Evolutionary conservation across 2,329 filamentous ascomycete genomes (phyloP).

Genomic region (Ustulina deusta): DNA sequence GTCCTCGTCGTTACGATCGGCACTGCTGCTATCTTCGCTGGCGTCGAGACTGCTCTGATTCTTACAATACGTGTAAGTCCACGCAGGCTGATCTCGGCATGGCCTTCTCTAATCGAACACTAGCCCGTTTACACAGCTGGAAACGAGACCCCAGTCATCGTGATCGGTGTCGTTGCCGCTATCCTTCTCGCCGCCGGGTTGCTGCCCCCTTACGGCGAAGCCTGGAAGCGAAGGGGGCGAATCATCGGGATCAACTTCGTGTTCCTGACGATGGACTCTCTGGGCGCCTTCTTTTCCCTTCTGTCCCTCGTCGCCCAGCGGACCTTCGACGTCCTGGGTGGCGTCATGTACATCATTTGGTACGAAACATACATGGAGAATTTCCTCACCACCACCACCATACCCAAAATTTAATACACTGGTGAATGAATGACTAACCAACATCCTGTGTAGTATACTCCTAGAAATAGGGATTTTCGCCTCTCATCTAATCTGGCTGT

Average conservation of each 20-base stretch:
- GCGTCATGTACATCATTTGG: conserved; percentile 70
- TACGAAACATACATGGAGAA: conserved; percentile 57
- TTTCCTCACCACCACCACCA: no score
- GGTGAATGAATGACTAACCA: conserved; percentile 5
- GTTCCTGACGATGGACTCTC: conserved; percentile 70
- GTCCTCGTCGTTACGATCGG: conserved; percentile 56
- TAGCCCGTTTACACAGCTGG: conserved; percentile 67
- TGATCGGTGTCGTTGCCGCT: conserved; percentile 69
- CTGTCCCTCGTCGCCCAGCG: conserved; percentile 72
- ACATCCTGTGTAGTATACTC: conserved; percentile 56
- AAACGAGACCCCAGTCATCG: conserved; percentile 63
- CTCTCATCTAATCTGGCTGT: conserved; percentile 69
- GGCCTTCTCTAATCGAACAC: conserved; percentile 18
- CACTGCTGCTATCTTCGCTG: conserved; percentile 60
- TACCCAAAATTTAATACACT: no score
- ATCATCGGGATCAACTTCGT: conserved; percentile 71
- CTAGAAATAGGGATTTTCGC: conserved; percentile 71
- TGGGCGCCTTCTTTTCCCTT: conserved; percentile 72
- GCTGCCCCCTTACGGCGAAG: conserved; percentile 70
- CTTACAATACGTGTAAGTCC: conserved; percentile 64
- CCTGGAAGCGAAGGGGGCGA: conserved; percentile 70
- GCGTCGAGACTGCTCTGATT: conserved; percentile 67
- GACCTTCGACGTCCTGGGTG: conserved; percentile 71
- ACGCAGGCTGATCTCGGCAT: neutral
- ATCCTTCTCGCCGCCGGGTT: conserved; percentile 68